phyloP scores from a whole-genome alignment of 768 basidiomycete genomes.

The Termitomyces heimii region DNA sequence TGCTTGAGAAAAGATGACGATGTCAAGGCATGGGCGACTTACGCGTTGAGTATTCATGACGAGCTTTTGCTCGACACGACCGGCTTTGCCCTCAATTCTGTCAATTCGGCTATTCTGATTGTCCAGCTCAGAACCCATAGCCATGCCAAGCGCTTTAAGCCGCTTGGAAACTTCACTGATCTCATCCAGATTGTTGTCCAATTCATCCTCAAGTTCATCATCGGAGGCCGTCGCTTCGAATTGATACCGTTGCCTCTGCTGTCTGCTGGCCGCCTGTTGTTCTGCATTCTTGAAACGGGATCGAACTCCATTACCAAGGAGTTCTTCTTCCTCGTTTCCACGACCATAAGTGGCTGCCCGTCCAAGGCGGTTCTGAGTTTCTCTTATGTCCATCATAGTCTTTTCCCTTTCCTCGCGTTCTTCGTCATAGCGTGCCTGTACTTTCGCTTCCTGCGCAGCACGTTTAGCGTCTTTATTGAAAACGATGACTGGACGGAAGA shows the following conservation, averaged over 20 bases:
- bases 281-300: conserved; percentile 41
- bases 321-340: conserved; percentile 36
- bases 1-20: conserved; percentile 1
- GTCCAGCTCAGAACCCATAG: conserved; percentile 87
- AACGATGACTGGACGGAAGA: conserved; percentile 87
- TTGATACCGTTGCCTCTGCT: conserved; percentile 78
- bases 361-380: conserved; percentile 82
- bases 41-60: conserved; percentile 81
- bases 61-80: conserved; percentile 66
- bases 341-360: conserved; percentile 61
- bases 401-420: conserved; percentile 82
- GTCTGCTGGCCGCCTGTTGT: conserved; percentile 34
- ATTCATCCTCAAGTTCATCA: conserved; percentile 91
- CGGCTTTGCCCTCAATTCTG: conserved; percentile 74
- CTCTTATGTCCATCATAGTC: conserved; percentile 79
- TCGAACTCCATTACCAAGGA: conserved; percentile 28
- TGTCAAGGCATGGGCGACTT: conserved; percentile 15
- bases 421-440: conserved; percentile 81
- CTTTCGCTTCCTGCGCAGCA: conserved; percentile 76
- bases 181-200: conserved; percentile 89
- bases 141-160: conserved; percentile 70
- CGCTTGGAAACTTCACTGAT: conserved; percentile 71
- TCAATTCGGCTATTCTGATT: conserved; percentile 79
- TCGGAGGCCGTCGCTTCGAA: conserved; percentile 89
- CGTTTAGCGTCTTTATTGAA: conserved; percentile 94